Evolutionary conservation across 805 yeast species (phyloP).

Genomic region (Schizosaccharomyces japonicus): DNA sequence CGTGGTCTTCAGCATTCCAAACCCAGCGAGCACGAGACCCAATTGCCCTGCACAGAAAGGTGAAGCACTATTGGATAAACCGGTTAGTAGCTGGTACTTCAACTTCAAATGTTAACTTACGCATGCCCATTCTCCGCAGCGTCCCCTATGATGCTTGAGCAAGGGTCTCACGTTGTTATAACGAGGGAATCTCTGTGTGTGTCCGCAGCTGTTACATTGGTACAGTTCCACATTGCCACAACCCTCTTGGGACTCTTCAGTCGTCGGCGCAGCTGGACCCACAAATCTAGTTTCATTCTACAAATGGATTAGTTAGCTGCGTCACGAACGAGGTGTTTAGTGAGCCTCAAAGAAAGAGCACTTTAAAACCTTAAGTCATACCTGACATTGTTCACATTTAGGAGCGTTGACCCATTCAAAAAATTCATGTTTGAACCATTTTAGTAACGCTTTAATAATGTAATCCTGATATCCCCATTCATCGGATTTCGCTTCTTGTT

Average conservation of each 20-base stretch:
- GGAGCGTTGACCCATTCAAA: constrained; percentile 69
- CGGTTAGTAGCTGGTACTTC: background rate
- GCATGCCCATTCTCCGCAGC: constrained; percentile 94
- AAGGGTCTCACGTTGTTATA: constrained; percentile 44
- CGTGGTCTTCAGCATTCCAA: constrained; percentile 86
- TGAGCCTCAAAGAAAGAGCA: background rate
- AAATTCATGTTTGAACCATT: constrained; percentile 54
- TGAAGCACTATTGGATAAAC: constrained; percentile 25
- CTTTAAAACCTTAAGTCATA: background rate
- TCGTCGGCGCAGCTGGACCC: constrained; percentile 23
- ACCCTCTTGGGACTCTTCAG: constrained; percentile 24
- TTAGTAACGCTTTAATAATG: constrained; percentile 16
- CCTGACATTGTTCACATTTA: constrained; percentile 27
- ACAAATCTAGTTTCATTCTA: constrained; percentile 19
- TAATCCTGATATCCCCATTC: constrained; percentile 29
- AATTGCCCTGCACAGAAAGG: constrained; percentile 42
- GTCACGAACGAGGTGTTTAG: background rate
- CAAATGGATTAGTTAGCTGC: constrained; percentile 10
- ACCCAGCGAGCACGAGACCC: constrained; percentile 44
- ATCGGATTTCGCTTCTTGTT: constrained; percentile 27
- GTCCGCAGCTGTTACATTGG: constrained; percentile 30
- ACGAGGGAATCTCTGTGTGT: constrained; percentile 40
- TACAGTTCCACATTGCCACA: constrained; percentile 44
- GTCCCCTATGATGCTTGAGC: constrained; percentile 38
- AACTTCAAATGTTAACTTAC: constrained; percentile 6